These are phyloP conservation scores for Calonectria pteridis DNA, from an alignment of 2,329 filamentous ascomycete species.

Conservation along the genomic window DNA sequence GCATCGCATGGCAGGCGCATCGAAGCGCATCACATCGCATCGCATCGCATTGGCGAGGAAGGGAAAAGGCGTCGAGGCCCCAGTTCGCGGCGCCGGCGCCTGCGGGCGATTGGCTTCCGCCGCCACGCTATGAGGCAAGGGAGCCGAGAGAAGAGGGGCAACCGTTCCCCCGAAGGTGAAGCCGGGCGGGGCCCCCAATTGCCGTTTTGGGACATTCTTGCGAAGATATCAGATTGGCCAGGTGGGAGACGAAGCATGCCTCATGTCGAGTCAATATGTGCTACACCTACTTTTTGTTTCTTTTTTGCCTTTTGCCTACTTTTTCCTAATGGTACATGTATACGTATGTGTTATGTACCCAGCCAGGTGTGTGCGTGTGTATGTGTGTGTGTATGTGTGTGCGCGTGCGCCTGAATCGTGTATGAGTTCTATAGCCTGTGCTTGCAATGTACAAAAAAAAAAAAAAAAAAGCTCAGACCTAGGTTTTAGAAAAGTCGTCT, in stretches of 20 bases:
- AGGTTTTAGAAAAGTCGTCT: background rate
- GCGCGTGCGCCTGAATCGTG: background rate
- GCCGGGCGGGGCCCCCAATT: slow-evolving; percentile 37
- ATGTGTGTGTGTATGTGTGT: background rate
- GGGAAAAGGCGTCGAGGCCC: slow-evolving; percentile 18
- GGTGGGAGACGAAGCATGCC: slow-evolving; percentile 26
- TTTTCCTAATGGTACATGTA: background rate
- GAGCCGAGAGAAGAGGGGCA: slow-evolving; percentile 24
- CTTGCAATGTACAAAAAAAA: background rate
- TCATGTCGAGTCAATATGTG: slow-evolving; percentile 13
- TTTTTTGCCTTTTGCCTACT: background rate
- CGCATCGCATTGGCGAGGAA: slow-evolving; percentile 11
- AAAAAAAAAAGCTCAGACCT: background rate
- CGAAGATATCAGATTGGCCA: slow-evolving; percentile 39
- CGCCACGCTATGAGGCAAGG: slow-evolving; percentile 37
- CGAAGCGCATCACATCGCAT: slow-evolving; percentile 19
- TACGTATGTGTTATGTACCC: background rate
- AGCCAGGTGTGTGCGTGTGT: background rate
- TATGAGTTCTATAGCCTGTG: background rate
- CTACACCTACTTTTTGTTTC: slow-evolving; percentile 13
- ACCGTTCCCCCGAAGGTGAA: slow-evolving; percentile 31
- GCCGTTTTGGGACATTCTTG: slow-evolving; percentile 50
- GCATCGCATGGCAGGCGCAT: slow-evolving; percentile 6
- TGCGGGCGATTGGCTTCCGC: slow-evolving; percentile 41
- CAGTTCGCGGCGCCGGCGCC: slow-evolving; percentile 24